Evolutionary conservation across 768 basidiomycete species (phyloP).

Genomic region (Kwoniella sp.): DNA sequence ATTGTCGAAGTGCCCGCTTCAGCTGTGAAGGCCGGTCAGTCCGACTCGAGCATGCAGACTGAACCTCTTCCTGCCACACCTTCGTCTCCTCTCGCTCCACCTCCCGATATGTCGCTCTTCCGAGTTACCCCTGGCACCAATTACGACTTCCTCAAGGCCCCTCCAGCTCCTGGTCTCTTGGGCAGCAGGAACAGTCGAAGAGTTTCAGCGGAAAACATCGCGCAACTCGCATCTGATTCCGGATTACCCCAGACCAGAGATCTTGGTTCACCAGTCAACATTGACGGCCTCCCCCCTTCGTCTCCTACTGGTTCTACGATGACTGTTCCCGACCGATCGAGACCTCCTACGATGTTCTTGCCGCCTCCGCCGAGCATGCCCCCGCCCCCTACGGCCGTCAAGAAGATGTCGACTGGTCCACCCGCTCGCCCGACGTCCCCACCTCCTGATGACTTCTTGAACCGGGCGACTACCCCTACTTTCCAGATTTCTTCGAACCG

Average conservation of each 20-base stretch:
- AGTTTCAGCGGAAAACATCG: slow-evolving; percentile 29
- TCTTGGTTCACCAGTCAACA: slow-evolving; percentile 14
- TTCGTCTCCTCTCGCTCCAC: slow-evolving; percentile 21
- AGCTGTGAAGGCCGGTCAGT: slow-evolving; percentile 12
- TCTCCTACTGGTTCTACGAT: slow-evolving; percentile 15
- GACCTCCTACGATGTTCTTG: slow-evolving; percentile 52
- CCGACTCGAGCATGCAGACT: slow-evolving; percentile 31
- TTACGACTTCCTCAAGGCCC: slow-evolving; percentile 56
- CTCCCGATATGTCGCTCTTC: slow-evolving; percentile 48
- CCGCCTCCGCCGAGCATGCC: slow-evolving; percentile 56
- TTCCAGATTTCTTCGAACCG: slow-evolving; percentile 31
- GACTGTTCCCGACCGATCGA: slow-evolving; percentile 32
- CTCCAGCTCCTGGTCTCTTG: slow-evolving; percentile 35
- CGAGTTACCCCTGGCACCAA: slow-evolving; percentile 43
- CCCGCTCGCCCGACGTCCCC: slow-evolving; percentile 90
- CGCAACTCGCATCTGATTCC: slow-evolving; percentile 9
- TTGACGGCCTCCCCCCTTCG: slow-evolving; percentile 39
- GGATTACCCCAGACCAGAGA: slow-evolving; percentile 25
- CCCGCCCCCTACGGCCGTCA: slow-evolving; percentile 63
- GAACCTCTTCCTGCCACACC: slow-evolving; percentile 27
- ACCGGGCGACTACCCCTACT: slow-evolving; percentile 65
- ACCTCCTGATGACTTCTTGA: slow-evolving; percentile 86
- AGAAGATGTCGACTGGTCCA: slow-evolving; percentile 76
- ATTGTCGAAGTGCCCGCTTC: slow-evolving; percentile 29
- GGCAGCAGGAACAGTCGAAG: slow-evolving; percentile 24